phyloP scores from a whole-genome alignment of 75 land plant genomes.

The Sequoiadendron giganteum region DNA sequence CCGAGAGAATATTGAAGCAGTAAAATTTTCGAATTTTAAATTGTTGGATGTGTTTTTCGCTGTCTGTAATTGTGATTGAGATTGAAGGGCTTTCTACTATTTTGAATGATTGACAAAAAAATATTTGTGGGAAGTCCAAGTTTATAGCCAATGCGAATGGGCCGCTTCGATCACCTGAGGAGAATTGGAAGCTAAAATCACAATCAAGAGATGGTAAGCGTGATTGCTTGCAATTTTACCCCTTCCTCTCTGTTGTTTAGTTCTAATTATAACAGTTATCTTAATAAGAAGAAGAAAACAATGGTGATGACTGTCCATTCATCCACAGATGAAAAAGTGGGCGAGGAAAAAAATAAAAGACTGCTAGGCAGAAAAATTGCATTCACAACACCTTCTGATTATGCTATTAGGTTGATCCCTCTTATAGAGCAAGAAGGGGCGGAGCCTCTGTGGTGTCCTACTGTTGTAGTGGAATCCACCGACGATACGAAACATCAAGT shows the following conservation, averaged over 20 bases:
- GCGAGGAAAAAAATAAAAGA: neutral
- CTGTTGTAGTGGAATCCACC: slow-evolving; percentile 39
- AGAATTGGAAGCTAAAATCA: neutral
- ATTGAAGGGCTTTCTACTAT: too few relatives aligned
- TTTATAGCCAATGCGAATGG: neutral
- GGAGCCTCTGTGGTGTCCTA: slow-evolving; percentile 52
- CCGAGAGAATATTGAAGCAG: too few relatives aligned
- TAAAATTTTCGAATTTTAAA: too few relatives aligned
- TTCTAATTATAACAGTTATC: neutral
- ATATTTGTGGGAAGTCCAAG: neutral
- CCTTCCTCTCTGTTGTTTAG: neutral
- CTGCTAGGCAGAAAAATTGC: slow-evolving; percentile 19
- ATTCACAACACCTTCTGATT: slow-evolving; percentile 64
- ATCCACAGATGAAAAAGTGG: neutral
- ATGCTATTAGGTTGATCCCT: slow-evolving; percentile 40
- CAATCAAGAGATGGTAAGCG: neutral
- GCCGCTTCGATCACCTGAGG: neutral
- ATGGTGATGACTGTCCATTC: neutral
- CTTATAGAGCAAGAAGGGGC: slow-evolving; percentile 35
- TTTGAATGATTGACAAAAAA: neutral
- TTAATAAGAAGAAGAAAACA: neutral
- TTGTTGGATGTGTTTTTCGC: too few relatives aligned
- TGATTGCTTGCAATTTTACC: neutral
- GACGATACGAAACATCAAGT: slow-evolving; percentile 29
- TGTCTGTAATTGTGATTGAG: too few relatives aligned